Evolutionary conservation across 2,329 filamentous ascomycete species (phyloP), one percentile per base, ranked within the genome.

Genomic region (Calcarisporium arbuscula): DNA sequence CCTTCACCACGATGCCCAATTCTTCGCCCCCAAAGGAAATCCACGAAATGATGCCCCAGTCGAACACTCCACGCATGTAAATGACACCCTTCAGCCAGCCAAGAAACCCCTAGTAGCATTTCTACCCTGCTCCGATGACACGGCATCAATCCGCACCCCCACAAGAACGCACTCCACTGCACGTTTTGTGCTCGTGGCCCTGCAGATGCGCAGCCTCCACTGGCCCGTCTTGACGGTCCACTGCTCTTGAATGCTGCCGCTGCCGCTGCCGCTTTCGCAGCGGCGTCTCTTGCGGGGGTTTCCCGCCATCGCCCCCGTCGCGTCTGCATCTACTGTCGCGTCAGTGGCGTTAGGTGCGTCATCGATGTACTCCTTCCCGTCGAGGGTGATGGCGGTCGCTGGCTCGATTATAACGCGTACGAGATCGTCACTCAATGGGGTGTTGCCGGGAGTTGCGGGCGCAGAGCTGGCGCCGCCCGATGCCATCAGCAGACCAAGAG

Each of bases 121-220:
- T 43, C 85, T 72, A 9, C 70, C 70, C 41, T 68, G 65, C 58
- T 90, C 77, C 7, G 68, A 71, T 34, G 71, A 81, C 46, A 79
- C 73, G 0, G 80, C 82, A 46, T 94, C 83, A 18, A 94, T 53
- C 57, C 85, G 87, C 21, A 89, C 83, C 1, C 79, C 84, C 12
- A 83, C 69, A 32, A 94, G 68, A 16, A 86, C 70, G 39, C 85
- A 82, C 59, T 90, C 82, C 36, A 81, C 68, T 3, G 66, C 65
- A 23, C 64, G 65, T 49, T 70, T 76, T 31, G 70, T 68, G 32
- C 60, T 65, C 38, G 49, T 60, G 4, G 60, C 53, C 11, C 57
- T 57, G 50, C 82, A 79, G 19, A 94, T 75, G 27, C 74, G 69
- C 45, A 88, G 53, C 39, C 82, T 68, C 82, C 83, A 89, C 55